Evolutionary conservation across 208 protist species (phyloP).

Genomic region (Leishmania tarentolae): DNA sequence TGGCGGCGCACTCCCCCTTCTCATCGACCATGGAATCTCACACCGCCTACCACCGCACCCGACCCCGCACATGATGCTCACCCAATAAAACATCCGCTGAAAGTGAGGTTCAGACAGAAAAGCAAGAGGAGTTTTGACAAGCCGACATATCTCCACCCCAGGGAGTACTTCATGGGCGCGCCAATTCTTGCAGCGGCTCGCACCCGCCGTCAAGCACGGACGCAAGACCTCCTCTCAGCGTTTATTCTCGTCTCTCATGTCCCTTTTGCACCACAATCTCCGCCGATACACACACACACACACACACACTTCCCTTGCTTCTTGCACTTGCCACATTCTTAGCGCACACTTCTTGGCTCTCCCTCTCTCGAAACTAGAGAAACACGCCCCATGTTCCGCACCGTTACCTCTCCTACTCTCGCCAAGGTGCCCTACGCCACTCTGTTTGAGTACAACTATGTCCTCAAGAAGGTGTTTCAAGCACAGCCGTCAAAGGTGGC

Average conservation of each 20-base stretch:
- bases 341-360: not conserved
- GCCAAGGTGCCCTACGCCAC: slow-evolving; percentile 70
- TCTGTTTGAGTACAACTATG: slow-evolving; percentile 74
- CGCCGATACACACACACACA: too few relatives aligned
- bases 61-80: not conserved
- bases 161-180: not conserved
- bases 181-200: not conserved
- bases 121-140: not conserved
- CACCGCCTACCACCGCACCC: too few relatives aligned
- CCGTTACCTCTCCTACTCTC: slow-evolving; percentile 16
- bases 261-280: not conserved
- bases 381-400: slow-evolving; percentile 43
- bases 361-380: not conserved
- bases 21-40: too few relatives aligned
- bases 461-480: slow-evolving; percentile 73
- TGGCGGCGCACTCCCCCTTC: not conserved
- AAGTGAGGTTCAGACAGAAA: not conserved
- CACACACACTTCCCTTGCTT: not conserved
- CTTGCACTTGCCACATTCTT: not conserved
- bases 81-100: not conserved
- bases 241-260: not conserved
- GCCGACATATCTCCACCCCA: not conserved
- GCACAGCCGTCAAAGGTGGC: slow-evolving; percentile 60
- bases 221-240: not conserved
- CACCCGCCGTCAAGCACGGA: not conserved